Evolutionary conservation across 305 asterid species (phyloP).

Genomic region (Fraxinus dipetala): DNA sequence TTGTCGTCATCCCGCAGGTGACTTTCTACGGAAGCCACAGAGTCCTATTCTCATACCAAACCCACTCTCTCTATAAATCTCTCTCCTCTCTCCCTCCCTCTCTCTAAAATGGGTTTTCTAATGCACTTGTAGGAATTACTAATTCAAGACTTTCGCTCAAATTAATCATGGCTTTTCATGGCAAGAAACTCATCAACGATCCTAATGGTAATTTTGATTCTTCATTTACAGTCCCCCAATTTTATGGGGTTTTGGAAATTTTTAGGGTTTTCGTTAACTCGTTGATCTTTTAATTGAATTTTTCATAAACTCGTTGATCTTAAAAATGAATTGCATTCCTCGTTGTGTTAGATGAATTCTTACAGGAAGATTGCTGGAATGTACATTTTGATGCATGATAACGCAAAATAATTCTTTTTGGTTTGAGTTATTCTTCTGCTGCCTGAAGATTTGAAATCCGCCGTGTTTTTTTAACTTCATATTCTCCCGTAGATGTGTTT

Average conservation of each 20-base stretch:
- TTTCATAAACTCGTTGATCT: slow-evolving; percentile 14
- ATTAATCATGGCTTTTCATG: slow-evolving; percentile 55
- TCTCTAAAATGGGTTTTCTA: slow-evolving; percentile 36
- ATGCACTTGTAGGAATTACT: slow-evolving; percentile 34
- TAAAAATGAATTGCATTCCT: slow-evolving; percentile 6
- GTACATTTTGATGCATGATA: slow-evolving; percentile 30
- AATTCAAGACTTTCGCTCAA: slow-evolving; percentile 23
- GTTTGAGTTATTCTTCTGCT: background rate
- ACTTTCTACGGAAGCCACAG: slow-evolving; percentile 42
- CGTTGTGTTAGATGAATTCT: slow-evolving; percentile 7
- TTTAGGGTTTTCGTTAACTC: slow-evolving; percentile 21
- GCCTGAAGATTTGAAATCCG: background rate
- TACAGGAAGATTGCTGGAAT: slow-evolving; percentile 13
- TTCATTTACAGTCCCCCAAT: slow-evolving; percentile 13
- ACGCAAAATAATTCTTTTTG: background rate
- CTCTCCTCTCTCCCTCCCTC: background rate
- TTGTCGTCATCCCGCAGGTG: slow-evolving; percentile 50
- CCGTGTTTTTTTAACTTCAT: background rate
- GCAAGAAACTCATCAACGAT: slow-evolving; percentile 90
- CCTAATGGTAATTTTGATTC: slow-evolving; percentile 58
- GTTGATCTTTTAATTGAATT: slow-evolving; percentile 15
- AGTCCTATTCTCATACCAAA: slow-evolving; percentile 5
- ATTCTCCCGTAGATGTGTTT: background rate
- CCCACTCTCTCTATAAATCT: slow-evolving; percentile 18
- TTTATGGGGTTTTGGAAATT: background rate